Evolutionary conservation across 495 filamentous ascomycete genomes (phyloP).

Genomic region (Penicillium riverlandense): DNA sequence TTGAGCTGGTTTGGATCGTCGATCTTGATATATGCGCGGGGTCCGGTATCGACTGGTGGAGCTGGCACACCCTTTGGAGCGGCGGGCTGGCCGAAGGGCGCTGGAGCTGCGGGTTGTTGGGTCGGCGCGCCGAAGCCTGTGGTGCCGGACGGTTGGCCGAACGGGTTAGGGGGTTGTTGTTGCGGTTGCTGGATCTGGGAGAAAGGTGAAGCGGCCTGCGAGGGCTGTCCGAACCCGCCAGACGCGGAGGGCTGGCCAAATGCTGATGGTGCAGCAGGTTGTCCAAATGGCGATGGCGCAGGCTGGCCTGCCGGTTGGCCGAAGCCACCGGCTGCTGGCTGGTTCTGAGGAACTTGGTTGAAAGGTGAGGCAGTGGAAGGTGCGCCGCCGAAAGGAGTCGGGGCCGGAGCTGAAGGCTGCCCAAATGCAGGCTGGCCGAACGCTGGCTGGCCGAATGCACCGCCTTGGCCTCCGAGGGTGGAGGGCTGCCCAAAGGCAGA

Average conservation of each 20-base stretch:
- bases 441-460: conserved; percentile 19
- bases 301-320: conserved; percentile 16
- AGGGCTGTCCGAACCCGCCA: conserved; percentile 27
- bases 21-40: conserved; percentile 23
- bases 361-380: conserved; percentile 25
- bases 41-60: conserved; percentile 14
- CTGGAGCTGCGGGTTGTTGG: conserved; percentile 15
- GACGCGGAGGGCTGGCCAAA: conserved; percentile 22
- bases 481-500: conserved; percentile 12
- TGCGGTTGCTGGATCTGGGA: conserved; percentile 10
- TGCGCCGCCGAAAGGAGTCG: conserved; percentile 13
- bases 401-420: conserved; percentile 7
- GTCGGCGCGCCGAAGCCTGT: conserved; percentile 9
- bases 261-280: conserved; percentile 16
- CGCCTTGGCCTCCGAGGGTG: conserved; percentile 4
- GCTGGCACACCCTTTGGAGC: conserved; percentile 12
- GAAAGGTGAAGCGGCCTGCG: conserved; percentile 20
- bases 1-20: conserved; percentile 23
- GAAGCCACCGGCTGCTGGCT: conserved; percentile 20
- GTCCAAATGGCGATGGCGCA: conserved; percentile 22
- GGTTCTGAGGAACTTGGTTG: conserved; percentile 19
- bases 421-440: conserved; percentile 27
- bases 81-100: conserved; percentile 25
- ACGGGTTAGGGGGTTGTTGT: conserved; percentile 11
- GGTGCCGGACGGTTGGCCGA: conserved; percentile 18